Conservation (phyloP, 768 basidiomycete species). For the Boletus reticuloceps region DNA sequence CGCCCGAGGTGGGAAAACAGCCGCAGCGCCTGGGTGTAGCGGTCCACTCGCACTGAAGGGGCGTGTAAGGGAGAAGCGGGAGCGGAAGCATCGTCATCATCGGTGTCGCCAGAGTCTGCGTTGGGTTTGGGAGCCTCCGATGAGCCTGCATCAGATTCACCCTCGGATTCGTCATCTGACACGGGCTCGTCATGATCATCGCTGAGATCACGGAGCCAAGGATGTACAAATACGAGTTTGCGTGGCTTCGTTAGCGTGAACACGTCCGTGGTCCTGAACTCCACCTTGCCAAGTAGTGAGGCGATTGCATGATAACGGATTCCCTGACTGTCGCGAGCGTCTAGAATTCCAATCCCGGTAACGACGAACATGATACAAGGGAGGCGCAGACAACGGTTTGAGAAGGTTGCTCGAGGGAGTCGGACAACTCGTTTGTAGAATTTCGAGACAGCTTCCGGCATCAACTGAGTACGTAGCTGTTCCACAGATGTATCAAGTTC, state of each 20-base stretch:
- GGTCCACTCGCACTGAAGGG: background rate
- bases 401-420: background rate
- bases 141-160: background rate
- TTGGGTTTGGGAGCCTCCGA: too few species aligned
- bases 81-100: background rate
- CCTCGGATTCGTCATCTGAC: background rate
- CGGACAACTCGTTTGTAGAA: background rate
- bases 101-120: too few species aligned
- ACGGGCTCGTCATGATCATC: background rate
- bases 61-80: background rate
- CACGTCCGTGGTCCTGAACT: background rate
- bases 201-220: constrained; percentile 8
- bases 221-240: constrained; percentile 3
- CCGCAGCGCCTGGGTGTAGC: background rate
- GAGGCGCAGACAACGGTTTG: background rate
- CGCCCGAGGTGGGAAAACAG: background rate
- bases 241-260: background rate
- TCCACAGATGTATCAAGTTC: background rate
- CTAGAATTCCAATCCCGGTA: background rate
- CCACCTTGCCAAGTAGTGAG: background rate
- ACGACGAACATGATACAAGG: background rate
- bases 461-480: background rate
- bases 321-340: background rate
- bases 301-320: background rate
- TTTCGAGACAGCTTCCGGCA: background rate